Evolutionary conservation across 2,329 filamentous ascomycete genomes (phyloP), one percentile per base, ranked within the genome.

Genomic region (Neofusicoccum sp.): DNA sequence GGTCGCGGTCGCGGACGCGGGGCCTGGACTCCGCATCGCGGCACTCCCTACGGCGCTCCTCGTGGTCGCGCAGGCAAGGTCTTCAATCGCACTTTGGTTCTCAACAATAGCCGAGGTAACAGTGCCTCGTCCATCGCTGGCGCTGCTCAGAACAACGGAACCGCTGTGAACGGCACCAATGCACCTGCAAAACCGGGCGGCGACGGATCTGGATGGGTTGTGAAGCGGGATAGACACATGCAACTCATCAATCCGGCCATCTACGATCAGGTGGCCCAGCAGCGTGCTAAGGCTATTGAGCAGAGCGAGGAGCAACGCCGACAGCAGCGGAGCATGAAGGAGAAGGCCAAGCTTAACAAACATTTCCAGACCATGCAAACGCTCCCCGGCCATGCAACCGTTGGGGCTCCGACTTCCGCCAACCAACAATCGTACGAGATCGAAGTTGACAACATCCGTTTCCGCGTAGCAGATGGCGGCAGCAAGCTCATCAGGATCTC

Each of bases 221-320:
- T 86, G 5, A 89, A 87, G 71, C 88, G 81, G 53, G 89, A 90
- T 71, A 88, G 89, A 53, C 89, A 93, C 70, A 84, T 90, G 70
- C 90, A 96, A 73, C 79, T 96, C 41, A 95, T 96, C 75, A 96
- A 93, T 71, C 85, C 88, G 20, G 84, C 85, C 14, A 84, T 93
- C 1, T 95, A 89, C 71, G 87, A 92, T 64, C 88, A 90, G 71
- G 87, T 91, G 63, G 81, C 83, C 9, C 84, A 90, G 70, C 83
- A 84, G 31, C 84, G 89, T 45, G 79, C 84, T 8, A 88, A 86
- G 69, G 89, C 88, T 9, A 89, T 93, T 44, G 88, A 91, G 65
- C 84, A 89, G 67, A 89, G 86, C 1, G 80, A 84, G 12, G 79
- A 82, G 63, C 81, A 84, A 60, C 86, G 84, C 65, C 75, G 85